Evolutionary conservation across 345 rosid species (phyloP), one percentile per base, ranked within the genome.

Genomic region (Sisymbrium irio): DNA sequence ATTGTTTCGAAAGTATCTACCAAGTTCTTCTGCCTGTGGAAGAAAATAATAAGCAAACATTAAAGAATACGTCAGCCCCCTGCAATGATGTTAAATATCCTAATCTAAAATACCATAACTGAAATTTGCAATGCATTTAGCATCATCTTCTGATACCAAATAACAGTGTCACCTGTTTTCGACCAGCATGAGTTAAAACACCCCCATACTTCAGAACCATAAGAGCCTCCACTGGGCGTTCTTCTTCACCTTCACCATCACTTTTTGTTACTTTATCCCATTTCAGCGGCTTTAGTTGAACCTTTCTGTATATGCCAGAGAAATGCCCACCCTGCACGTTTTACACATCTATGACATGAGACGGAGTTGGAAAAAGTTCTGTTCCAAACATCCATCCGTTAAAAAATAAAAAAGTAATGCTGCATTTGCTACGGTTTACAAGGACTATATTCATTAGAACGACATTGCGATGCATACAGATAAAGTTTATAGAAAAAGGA

Each of bases 171-270:
- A 92, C 99, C 97, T 96, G 99, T 82, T 92, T 90, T 82, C 99
- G 86, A 63, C 99, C 99, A 70, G 99, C 99, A 92, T 96, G 99
- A 8, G 99, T 96, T 65, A 96, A 88, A 79, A 96, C 98, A 33
- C 99, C 99, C 63, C 99, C 99, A 79, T 96, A 96, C 71, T 96
- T 96, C 79, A 96, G 89, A 83, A 96, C 85, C 99, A 96, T 96
- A 55, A 96, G 84, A 67, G 99, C 99, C 81, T 96, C 99, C 66
- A 86, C 86, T 20, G 99, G 99, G 14, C 91, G 84, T 76, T 96
- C 98, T 83, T 92, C 95, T 79, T 92, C 98, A 28, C 92, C 99
- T 72, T 96, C 99, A 77, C 93, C 95, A 62, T 82, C 88, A 71
- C 74, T 45, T 84, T 88, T 92, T 71, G 80, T 69, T 76, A 87